Evolutionary conservation across 495 filamentous ascomycete species (phyloP).

Genomic region (Pseudomonodictys pantanalensis): DNA sequence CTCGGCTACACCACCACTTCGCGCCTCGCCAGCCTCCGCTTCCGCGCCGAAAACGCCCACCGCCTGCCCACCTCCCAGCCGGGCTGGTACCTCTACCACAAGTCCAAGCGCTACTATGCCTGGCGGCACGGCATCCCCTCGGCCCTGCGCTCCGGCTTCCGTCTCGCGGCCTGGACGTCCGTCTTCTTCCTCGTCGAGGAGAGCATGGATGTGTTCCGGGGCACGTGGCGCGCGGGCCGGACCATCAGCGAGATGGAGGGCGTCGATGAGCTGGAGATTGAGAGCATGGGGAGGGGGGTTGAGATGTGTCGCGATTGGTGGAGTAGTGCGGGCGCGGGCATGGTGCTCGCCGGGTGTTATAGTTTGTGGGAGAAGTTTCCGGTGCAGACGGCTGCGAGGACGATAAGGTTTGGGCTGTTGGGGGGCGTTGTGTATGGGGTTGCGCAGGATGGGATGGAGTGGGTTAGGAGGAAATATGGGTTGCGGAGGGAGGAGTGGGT

Average conservation of each 20-base stretch:
- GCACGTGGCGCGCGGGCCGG: constrained; percentile 30
- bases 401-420: constrained; percentile 73
- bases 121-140: constrained; percentile 71
- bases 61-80: constrained; percentile 73
- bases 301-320: constrained; percentile 68
- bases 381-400: constrained; percentile 75
- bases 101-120: constrained; percentile 88
- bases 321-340: constrained; percentile 72
- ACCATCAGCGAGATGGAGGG: constrained; percentile 28
- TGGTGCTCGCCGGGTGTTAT: constrained; percentile 80
- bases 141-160: constrained; percentile 71
- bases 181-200: constrained; percentile 77
- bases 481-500: too few relatives aligned
- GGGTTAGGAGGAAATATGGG: constrained; percentile 42
- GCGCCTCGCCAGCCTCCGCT: constrained; percentile 69
- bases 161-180: constrained; percentile 62
- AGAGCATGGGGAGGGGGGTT: constrained; percentile 42
- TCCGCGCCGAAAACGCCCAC: constrained; percentile 94
- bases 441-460: constrained; percentile 66
- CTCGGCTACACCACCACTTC: constrained; percentile 73
- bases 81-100: constrained; percentile 97
- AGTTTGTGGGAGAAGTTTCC: constrained; percentile 83
- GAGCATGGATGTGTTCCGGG: constrained; percentile 63
- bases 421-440: constrained; percentile 79
- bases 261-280: constrained; percentile 21